Evolutionary conservation across 805 yeast species (phyloP).

Genomic region (Candida glaebosa): DNA sequence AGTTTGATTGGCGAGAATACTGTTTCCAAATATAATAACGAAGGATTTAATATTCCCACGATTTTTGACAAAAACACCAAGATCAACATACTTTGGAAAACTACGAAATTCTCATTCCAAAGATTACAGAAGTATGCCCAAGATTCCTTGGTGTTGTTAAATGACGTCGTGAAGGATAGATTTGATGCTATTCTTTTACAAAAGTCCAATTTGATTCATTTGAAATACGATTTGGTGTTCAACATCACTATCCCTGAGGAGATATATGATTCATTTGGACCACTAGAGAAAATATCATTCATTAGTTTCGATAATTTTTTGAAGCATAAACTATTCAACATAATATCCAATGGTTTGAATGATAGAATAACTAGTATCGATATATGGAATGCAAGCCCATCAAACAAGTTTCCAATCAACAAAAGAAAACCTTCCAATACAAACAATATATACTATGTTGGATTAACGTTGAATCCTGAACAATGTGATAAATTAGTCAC

Average conservation of each 20-base stretch:
- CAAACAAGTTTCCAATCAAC: slow-evolving; percentile 34
- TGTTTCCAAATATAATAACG: slow-evolving; percentile 43
- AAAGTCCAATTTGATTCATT: slow-evolving; percentile 46
- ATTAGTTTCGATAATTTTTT: slow-evolving; percentile 66
- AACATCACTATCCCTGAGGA: slow-evolving; percentile 47
- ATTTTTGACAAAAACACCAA: slow-evolving; percentile 73
- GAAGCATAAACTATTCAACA: slow-evolving; percentile 55
- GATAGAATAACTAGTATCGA: slow-evolving; percentile 40
- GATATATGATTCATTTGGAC: slow-evolving; percentile 50
- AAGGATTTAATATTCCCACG: slow-evolving; percentile 72
- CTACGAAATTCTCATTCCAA: slow-evolving; percentile 66
- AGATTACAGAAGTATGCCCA: slow-evolving; percentile 61
- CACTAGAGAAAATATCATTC: slow-evolving; percentile 69
- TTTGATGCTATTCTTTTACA: slow-evolving; percentile 74
- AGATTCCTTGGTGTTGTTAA: slow-evolving; percentile 63
- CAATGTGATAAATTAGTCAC: slow-evolving; percentile 81
- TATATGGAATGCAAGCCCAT: slow-evolving; percentile 24
- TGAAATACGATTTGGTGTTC: slow-evolving; percentile 66
- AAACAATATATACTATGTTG: slow-evolving; percentile 45
- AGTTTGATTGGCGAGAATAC: slow-evolving; percentile 47
- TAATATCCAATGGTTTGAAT: slow-evolving; percentile 57
- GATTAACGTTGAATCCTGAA: slow-evolving; percentile 64
- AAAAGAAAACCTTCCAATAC: slow-evolving; percentile 51
- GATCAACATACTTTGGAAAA: slow-evolving; percentile 76
- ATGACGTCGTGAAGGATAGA: slow-evolving; percentile 79